Base-by-base conservation (phyloP, 768 basidiomycete species). In the Pleurotus cornucopiae region DNA sequence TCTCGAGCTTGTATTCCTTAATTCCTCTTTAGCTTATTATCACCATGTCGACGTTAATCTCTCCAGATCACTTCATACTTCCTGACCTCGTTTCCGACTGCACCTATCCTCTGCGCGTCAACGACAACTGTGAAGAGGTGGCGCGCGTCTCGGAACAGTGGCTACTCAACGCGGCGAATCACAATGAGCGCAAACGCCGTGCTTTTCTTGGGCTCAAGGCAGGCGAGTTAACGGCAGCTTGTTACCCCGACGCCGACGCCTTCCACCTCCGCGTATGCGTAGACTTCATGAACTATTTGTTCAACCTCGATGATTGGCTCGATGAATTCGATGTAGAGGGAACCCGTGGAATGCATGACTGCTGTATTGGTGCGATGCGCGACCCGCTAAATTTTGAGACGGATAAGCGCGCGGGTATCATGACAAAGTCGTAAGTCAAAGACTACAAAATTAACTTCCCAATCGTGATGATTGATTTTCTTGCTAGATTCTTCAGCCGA, bases 241-340 rank as follows among this genome's bases (percentile, higher is more conserved):
- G 74, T 61, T 81, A 77, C 60, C 74, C 77, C 16, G 69, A 76
- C 41, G 66, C 73, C 14, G 71, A 73, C 52, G 64, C 65, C 18
- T 67, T 69, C 56, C 73, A 73, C 55, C 70, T 80, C n/a, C 73
- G 73, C 40, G 73, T 76, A 52, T 73, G 73, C 61, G 66, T 67
- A 1, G 80, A 80, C 62, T 79, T 76, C 60, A 73, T 81, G 73
- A 63, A 66, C 53, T 63, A 60, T 47, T 52, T 65, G 7, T 66
- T 65, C 56, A 62, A 65, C 23, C 55, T 66, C 26, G 56, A 63
- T 48, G 62, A 57, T 48, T 58, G 53, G 58, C 55, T 57, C 13
- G 58, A 60, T 43, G 43, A 46, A 54, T 37, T 57, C 58, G 49
- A 61, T 60, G 30, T 57, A 25, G 37, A 62, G 38, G 20, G 58